Evolutionary conservation across 768 basidiomycete genomes (phyloP).

Genomic region (Chiua virens): DNA sequence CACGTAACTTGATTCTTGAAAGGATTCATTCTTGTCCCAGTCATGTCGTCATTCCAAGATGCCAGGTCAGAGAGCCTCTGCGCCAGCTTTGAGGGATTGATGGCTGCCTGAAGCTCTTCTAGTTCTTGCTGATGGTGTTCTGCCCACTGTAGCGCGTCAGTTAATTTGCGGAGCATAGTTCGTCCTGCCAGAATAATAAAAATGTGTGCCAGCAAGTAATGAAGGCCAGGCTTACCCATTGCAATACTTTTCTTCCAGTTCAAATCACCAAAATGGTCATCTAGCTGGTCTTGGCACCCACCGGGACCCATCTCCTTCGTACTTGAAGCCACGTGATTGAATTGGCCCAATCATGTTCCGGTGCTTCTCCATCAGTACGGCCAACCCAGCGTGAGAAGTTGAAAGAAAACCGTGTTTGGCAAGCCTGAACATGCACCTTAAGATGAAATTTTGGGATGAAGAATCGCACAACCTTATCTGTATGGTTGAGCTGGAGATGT

Average conservation of each 20-base stretch:
- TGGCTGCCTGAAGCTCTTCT: neutral
- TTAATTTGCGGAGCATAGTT: neutral
- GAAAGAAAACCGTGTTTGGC: no score
- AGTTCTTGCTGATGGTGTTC: neutral
- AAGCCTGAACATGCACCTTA: no score
- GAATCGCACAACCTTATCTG: no score
- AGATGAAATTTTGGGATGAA: no score
- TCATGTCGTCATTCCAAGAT: neutral
- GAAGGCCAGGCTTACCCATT: neutral
- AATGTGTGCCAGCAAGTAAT: neutral
- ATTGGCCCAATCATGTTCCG: no score
- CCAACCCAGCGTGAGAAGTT: no score
- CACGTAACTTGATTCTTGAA: neutral
- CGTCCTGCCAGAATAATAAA: neutral
- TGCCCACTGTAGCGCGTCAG: neutral
- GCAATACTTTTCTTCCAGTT: neutral
- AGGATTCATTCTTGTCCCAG: neutral
- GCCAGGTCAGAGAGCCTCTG: neutral
- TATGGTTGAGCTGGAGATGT: neutral
- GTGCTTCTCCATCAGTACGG: no score
- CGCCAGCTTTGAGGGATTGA: neutral
- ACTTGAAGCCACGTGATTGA: no score
- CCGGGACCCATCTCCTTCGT: neutral
- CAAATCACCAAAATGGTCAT: neutral
- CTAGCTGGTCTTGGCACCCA: neutral